Conservation (phyloP, 2,329 filamentous ascomycete genomes). For the Pestalotiopsis sp. region DNA sequence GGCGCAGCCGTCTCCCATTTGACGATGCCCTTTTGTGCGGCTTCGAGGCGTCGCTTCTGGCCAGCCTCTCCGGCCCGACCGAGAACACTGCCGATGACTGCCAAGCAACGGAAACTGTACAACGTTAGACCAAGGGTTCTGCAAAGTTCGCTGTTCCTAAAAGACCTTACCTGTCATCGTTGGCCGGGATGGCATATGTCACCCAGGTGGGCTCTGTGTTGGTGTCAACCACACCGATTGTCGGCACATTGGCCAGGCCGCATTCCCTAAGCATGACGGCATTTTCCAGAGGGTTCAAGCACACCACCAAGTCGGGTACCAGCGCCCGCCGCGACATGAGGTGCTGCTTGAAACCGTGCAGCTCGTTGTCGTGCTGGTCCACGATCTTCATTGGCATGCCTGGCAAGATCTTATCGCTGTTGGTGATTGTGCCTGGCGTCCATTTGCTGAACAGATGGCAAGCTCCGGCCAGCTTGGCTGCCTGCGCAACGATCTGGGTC, state of each 20-base stretch:
- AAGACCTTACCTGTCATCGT: conserved; percentile 81
- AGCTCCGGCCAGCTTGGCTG: conserved; percentile 75
- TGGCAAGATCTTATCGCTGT: conserved; percentile 85
- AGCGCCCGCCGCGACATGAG: conserved; percentile 66
- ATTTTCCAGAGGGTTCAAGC: conserved; percentile 92
- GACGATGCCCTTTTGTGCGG: conserved; percentile 64
- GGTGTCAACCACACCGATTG: conserved; percentile 93
- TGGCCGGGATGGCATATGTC: conserved; percentile 94
- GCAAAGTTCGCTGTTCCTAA: not conserved
- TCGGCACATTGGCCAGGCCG: conserved; percentile 83
- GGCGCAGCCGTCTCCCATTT: conserved; percentile 60
- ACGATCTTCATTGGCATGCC: conserved; percentile 73
- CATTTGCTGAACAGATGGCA: conserved; percentile 93
- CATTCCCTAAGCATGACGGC: conserved; percentile 90
- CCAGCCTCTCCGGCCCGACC: conserved; percentile 83
- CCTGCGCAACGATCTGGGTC: conserved; percentile 76
- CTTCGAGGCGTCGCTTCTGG: conserved; percentile 65
- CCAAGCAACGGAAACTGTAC: conserved; percentile 74
- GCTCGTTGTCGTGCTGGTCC: conserved; percentile 68
- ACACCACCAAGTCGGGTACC: conserved; percentile 88
- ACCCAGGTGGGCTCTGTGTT: conserved; percentile 91
- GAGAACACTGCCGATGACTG: conserved; percentile 82
- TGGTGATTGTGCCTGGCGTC: conserved; percentile 90
- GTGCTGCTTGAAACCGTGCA: conserved; percentile 67
- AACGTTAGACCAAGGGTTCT: not conserved